Evolutionary conservation across 805 yeast genomes (phyloP).

Genomic region (Teunomyces pallodes): DNA sequence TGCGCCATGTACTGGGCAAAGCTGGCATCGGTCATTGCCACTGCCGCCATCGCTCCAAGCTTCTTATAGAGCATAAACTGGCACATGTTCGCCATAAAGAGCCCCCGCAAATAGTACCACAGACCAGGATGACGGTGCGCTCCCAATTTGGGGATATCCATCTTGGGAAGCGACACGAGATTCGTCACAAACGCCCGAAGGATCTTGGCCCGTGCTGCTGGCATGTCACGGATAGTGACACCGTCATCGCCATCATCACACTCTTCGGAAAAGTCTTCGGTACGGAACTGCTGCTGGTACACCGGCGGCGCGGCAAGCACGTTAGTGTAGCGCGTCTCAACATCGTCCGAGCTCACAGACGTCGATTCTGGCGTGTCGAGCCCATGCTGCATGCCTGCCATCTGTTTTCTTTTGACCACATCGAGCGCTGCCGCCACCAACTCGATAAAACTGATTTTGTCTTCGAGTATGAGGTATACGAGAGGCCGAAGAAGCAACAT

Average conservation of each 20-base stretch:
- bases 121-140: constrained; percentile 41
- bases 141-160: constrained; percentile 33
- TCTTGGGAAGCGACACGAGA: constrained; percentile 29
- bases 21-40: constrained; percentile 11
- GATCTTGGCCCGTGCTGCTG: constrained; percentile 22
- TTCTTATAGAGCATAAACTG: constrained; percentile 31
- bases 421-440: constrained; percentile 25
- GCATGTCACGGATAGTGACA: constrained; percentile 20
- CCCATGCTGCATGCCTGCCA: background rate
- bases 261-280: constrained; percentile 31
- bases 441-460: constrained; percentile 25
- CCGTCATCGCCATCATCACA: constrained; percentile 15
- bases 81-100: constrained; percentile 27
- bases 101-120: constrained; percentile 37
- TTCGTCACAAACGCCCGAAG: constrained; percentile 26
- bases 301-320: constrained; percentile 24
- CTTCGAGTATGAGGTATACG: constrained; percentile 30
- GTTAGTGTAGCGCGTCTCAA: constrained; percentile 17
- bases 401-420: constrained; percentile 8
- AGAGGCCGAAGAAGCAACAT: constrained; percentile 34
- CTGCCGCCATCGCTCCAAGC: constrained; percentile 19
- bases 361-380: background rate
- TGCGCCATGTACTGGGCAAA: background rate
- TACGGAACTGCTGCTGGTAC: constrained; percentile 27
- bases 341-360: constrained; percentile 2